Base-by-base conservation (phyloP, 352 stramenopile genomes). In the Phytopythium sindhum region DNA sequence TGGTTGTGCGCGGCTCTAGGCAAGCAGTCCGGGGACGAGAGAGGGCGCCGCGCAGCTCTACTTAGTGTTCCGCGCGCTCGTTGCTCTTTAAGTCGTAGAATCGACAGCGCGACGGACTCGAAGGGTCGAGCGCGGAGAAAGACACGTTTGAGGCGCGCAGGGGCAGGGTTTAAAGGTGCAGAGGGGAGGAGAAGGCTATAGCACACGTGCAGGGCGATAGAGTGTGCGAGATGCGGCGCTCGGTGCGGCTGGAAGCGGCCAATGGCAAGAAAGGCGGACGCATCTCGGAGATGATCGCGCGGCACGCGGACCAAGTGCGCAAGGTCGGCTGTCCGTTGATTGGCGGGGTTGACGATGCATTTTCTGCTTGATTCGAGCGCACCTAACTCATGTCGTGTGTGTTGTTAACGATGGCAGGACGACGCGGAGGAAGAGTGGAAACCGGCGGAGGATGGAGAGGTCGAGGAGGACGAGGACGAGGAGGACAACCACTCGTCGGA, bases 271-370 rank as follows among this genome's bases (percentile, higher is more conserved):
- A 74, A 23, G 67, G 69, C 42, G 71, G 67, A 48, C 81, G 84
- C 53, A 91, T 93, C 78, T 78, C 84, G 50, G 77, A 77, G 71
- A 60, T 84, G 35, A 84, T 93, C 57, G 67, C 70, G 33, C 65
- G 75, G 42, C 74, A 81, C 48, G 74, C 74, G n/a, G 60, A 78
- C 39, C 70, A 61, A 39, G 64, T 81, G 57, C 71, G 63, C 63
- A 59, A 78, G 74, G 74, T 81, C 55, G 28, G 73, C 70, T 48
- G 9, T 31, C 11, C 11, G 45, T 33, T 12, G 23, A 2, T 29
- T 54, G 5, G 26, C 48, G 24, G 3, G 12, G 48, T 17, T 23
- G 8, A 2, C 42, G 14, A n/a, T n/a, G 44, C n/a, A 29, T 51
- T 51, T 15, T 39, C 5, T 39, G 57, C 26, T 63, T 7, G 33